Evolutionary conservation across 2,329 filamentous ascomycete species (phyloP).

Genomic region (Ophiocordyceps camponoti-saundersi): DNA sequence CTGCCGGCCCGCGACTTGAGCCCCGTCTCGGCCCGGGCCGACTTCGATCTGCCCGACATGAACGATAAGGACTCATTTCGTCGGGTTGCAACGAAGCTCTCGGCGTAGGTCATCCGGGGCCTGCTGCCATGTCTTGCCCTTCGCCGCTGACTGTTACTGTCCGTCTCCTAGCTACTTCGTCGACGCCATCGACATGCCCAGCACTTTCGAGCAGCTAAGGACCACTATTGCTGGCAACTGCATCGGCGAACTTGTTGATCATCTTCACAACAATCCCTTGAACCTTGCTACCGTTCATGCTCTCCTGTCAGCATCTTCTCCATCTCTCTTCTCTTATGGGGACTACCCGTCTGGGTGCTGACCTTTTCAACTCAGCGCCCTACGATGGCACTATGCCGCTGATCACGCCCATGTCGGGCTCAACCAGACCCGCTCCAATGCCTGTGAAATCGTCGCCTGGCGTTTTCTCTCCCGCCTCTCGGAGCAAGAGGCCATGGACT

Average conservation of each 20-base stretch:
- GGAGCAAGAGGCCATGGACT: slow-evolving; percentile 58
- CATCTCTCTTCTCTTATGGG: background rate
- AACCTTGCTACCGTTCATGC: slow-evolving; percentile 58
- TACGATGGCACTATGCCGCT: slow-evolving; percentile 58
- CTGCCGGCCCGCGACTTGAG: slow-evolving; percentile 16
- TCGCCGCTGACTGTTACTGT: slow-evolving; percentile 1
- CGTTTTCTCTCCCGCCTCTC: slow-evolving; percentile 55
- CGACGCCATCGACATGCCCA: slow-evolving; percentile 44
- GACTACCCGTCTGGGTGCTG: slow-evolving; percentile 1
- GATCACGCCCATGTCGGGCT: slow-evolving; percentile 47
- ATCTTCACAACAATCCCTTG: slow-evolving; percentile 44
- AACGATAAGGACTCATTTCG: slow-evolving; percentile 41
- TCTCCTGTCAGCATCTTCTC: slow-evolving; percentile 39
- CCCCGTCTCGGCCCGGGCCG: slow-evolving; percentile 16
- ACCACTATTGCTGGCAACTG: slow-evolving; percentile 46
- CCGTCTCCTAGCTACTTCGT: slow-evolving; percentile 38
- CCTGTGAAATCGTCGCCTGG: slow-evolving; percentile 71
- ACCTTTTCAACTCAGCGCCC: slow-evolving; percentile 31
- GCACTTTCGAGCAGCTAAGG: slow-evolving; percentile 57
- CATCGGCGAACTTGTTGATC: slow-evolving; percentile 41
- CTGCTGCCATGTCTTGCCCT: background rate
- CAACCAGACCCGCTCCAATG: slow-evolving; percentile 50
- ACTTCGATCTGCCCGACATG: slow-evolving; percentile 36
- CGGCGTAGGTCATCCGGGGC: slow-evolving; percentile 26
- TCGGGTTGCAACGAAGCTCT: slow-evolving; percentile 49